These are phyloP conservation scores for Pontederia paniculata DNA, from an alignment of 176 grass and related monocot genomes.

Conservation along the genomic window DNA sequence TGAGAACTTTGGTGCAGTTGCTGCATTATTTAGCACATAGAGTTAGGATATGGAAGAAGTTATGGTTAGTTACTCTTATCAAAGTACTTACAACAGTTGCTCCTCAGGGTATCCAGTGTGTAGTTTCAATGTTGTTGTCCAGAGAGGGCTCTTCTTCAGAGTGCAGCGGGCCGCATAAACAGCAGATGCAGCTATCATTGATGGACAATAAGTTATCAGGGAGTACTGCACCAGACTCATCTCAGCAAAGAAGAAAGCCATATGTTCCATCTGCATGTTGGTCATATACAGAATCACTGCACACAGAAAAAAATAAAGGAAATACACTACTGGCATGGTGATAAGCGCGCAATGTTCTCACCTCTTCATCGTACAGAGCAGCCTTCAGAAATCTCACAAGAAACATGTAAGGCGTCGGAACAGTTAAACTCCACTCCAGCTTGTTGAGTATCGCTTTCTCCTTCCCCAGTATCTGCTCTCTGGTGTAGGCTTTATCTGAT, in stretches of 20 bases:
- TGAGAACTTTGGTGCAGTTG: conserved; percentile 34
- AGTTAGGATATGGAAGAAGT: background rate
- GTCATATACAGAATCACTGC: too few species aligned
- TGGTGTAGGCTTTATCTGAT: conserved; percentile 3
- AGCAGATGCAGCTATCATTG: conserved; percentile 62
- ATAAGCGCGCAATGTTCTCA: too few species aligned
- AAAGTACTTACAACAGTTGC: conserved; percentile 47
- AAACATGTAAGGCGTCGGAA: conserved; percentile 70
- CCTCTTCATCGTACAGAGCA: conserved; percentile 44
- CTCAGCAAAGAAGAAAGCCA: conserved; percentile 77
- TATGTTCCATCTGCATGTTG: conserved; percentile 59
- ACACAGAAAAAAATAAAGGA: background rate
- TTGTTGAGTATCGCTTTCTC: conserved; percentile 10
- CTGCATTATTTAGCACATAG: conserved; percentile 23
- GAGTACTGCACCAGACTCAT: conserved; percentile 61
- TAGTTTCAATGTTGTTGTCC: conserved; percentile 67
- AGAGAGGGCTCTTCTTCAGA: conserved; percentile 48
- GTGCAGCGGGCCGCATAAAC: conserved; percentile 67
- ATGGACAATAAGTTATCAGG: conserved; percentile 38
- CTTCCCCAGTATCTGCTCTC: conserved; percentile 7
- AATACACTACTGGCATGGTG: background rate
- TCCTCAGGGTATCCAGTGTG: conserved; percentile 53
- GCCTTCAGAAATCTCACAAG: conserved; percentile 73
- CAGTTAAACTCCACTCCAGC: conserved; percentile 76
- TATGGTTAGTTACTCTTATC: background rate